Conservation (phyloP, 2,329 filamentous ascomycete species). For the Cladosporium austrohemisphaericum region DNA sequence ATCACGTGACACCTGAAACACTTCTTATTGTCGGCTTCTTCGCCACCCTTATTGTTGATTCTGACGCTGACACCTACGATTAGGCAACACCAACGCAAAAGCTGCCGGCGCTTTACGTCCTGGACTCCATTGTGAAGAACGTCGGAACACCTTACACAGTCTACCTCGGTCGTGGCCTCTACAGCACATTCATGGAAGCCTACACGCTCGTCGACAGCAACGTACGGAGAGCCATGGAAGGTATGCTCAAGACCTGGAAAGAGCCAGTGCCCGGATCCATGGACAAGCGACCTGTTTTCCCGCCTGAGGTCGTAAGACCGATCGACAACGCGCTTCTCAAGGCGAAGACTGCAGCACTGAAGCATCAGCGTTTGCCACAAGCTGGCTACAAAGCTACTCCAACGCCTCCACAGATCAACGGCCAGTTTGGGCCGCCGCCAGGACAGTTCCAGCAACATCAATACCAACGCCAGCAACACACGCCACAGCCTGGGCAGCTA, state of each 20-base stretch:
- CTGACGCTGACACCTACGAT: neutral
- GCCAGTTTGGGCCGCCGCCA: conserved; percentile 39
- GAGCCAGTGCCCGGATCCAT: conserved; percentile 91
- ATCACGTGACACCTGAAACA: conserved; percentile 22
- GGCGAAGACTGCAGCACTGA: conserved; percentile 61
- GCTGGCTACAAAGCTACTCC: conserved; percentile 62
- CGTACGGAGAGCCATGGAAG: conserved; percentile 87
- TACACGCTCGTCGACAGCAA: conserved; percentile 82
- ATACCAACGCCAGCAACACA: conserved; percentile 29
- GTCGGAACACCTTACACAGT: conserved; percentile 96
- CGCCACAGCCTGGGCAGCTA: conserved; percentile 18
- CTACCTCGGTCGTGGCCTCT: conserved; percentile 88
- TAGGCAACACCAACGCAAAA: conserved; percentile 86
- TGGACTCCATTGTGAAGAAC: conserved; percentile 98
- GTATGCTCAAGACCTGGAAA: conserved; percentile 98
- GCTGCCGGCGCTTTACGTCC: conserved; percentile 90
- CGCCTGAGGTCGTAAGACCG: conserved; percentile 76
- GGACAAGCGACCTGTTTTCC: conserved; percentile 88
- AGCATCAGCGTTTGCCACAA: conserved; percentile 55
- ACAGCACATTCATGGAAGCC: conserved; percentile 92
- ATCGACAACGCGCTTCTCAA: conserved; percentile 95
- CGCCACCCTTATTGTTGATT: conserved; percentile 5
- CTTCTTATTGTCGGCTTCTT: conserved; percentile 1
- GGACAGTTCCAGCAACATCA: conserved; percentile 12
- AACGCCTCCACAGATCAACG: conserved; percentile 60